Base-by-base conservation (phyloP, 1,284 basidiomycete species). In the Moniliella sp. region DNA sequence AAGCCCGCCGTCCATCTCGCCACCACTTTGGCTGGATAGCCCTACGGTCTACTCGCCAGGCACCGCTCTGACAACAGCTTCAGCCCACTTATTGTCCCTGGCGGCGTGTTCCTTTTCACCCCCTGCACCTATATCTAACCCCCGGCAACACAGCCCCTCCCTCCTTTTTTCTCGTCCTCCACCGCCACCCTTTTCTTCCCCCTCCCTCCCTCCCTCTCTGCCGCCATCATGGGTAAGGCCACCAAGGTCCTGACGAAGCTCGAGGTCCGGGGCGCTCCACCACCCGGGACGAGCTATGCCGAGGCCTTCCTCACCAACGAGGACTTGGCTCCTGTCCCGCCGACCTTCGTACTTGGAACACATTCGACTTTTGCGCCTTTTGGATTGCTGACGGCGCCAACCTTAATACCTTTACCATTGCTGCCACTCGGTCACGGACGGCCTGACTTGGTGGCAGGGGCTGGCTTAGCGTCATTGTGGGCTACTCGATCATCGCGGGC, bases 401-500 rank as follows among this genome's bases (percentile, higher is more conserved):
- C 32, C 34, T 55, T 23, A 46, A 42, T 32, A 49, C 28, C n/a
- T 27, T 25, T 17, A 27, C 23, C 18, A 35, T 33, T 13, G 23
- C 35, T 13, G 19, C 25, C 15, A 28, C 15, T n/a, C 18, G 14
- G 5, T 40, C 7, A 33, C 36, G 4, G 41, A 37, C 2, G 54
- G 54, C 12, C 39, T 57, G 1, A 40, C 38, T 1, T 51, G 48
- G 44, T 51, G 42, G 28, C 44, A 50, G 34, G 50, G n/a, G 43
- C 7, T 47, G 43, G 43, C 37, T 46, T 1, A 41, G 45, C 2
- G 42, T 53, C 30, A 37, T 42, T 13, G 53, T 80, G 31, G 78
- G 78, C 1, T 83, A 81, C 54, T 66, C 67, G 0, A 51, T 75
- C 28, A 73, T 74, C 13, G 74, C 75, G 0, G 72, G 73, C 1